A percentile compares a stretch with the other conserved stretches of the same genome.
These are phyloP conservation scores for Holtermanniella nyarrowii DNA, from an alignment of 768 basidiomycete species.

Conservation along the genomic window DNA sequence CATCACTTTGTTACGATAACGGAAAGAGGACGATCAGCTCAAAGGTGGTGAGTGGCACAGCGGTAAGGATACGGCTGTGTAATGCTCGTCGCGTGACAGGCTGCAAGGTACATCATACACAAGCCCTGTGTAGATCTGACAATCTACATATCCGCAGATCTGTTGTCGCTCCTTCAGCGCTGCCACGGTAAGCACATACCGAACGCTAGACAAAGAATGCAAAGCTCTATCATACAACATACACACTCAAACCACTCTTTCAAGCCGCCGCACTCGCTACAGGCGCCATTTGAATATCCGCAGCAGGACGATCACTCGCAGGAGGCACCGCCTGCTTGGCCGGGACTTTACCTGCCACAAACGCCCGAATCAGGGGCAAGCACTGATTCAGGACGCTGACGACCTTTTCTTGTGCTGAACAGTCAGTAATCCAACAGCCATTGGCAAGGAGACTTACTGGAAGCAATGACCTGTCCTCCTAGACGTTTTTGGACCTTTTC, in stretches of 20 bases:
- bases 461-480: conserved; percentile 51
- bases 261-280: neutral
- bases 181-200: too few species aligned
- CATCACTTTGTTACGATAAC: too few species aligned
- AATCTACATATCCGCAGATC: too few species aligned
- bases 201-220: too few species aligned
- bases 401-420: conserved; percentile 58
- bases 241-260: neutral
- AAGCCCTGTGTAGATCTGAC: too few species aligned
- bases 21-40: too few species aligned
- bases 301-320: neutral
- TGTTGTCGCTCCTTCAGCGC: too few species aligned
- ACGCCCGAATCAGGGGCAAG: conserved; percentile 54
- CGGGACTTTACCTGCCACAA: conserved; percentile 41
- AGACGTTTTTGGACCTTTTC: conserved; percentile 51
- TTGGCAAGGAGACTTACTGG: conserved; percentile 47
- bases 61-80: too few species aligned
- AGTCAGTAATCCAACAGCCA: neutral
- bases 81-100: too few species aligned
- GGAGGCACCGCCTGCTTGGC: neutral
- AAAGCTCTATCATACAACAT: too few species aligned
- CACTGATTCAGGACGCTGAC: conserved; percentile 62
- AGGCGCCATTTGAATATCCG: neutral
- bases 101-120: too few species aligned
- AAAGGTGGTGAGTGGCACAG: too few species aligned